phyloP scores from a whole-genome alignment of 2,329 filamentous ascomycete species.

The Didymella arachidicola region DNA sequence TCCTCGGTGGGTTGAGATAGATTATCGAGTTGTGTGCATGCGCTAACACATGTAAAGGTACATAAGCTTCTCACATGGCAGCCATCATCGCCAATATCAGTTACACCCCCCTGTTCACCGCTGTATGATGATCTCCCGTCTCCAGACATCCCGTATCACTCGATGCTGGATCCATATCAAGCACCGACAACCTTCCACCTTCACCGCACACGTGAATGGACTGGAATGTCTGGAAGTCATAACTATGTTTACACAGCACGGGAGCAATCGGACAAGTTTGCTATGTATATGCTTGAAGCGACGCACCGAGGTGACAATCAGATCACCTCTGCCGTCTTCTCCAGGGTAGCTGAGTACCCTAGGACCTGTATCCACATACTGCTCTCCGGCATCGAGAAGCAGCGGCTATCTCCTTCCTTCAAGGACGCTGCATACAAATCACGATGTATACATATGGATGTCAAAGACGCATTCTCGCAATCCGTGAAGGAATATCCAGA shows the following conservation, averaged over 20 bases:
- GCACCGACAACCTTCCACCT: constrained; percentile 47
- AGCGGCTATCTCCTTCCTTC: constrained; percentile 33
- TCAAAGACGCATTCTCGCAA: constrained; percentile 44
- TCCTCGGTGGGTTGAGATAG: constrained; percentile 40
- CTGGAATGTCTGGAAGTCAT: constrained; percentile 41
- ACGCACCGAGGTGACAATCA: constrained; percentile 45
- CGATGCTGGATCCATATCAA: constrained; percentile 44
- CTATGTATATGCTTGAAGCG: constrained; percentile 48
- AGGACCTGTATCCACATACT: constrained; percentile 44
- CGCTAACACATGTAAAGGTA: constrained; percentile 33
- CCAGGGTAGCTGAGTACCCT: constrained; percentile 47
- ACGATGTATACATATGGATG: constrained; percentile 40
- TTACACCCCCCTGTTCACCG: constrained; percentile 32
- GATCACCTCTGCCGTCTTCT: constrained; percentile 47
- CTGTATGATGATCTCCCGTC: constrained; percentile 45
- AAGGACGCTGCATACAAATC: constrained; percentile 48
- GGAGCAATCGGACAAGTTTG: constrained; percentile 48
- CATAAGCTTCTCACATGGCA: constrained; percentile 50
- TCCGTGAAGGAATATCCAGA: constrained; percentile 49
- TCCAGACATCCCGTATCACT: constrained; percentile 45
- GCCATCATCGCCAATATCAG: constrained; percentile 43
- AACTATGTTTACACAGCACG: constrained; percentile 50
- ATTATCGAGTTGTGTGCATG: background rate
- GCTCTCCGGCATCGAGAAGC: constrained; percentile 48
- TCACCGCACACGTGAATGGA: constrained; percentile 50